Conservation (phyloP, 208 protist genomes). For the Leishmania braziliensis region DNA sequence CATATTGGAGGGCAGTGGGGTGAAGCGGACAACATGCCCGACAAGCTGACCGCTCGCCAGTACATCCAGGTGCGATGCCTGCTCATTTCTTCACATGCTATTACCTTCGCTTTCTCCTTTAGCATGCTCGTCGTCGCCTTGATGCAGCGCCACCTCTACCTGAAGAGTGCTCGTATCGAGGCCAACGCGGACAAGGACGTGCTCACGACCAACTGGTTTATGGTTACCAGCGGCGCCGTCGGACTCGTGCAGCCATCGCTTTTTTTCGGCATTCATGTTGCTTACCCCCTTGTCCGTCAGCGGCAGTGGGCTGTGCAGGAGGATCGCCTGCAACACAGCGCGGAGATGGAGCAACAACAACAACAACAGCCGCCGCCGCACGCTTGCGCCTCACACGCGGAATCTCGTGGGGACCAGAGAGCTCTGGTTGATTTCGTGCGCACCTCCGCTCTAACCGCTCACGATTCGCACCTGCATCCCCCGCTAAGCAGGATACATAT, state of each 20-base stretch:
- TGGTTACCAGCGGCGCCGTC: slow-evolving; percentile 1
- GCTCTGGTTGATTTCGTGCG: not conserved
- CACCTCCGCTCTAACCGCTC: not conserved
- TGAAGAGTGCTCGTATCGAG: not conserved
- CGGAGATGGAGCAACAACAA: not conserved
- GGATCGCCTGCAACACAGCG: not conserved
- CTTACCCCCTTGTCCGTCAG: slow-evolving; percentile 8
- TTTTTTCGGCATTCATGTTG: not conserved
- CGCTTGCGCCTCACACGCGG: not conserved
- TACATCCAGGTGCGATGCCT: slow-evolving; percentile 1
- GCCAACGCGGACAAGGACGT: not conserved
- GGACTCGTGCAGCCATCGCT: slow-evolving; percentile 4
- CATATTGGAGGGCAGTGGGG: not conserved
- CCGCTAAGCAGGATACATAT: not conserved
- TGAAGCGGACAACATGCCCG: not conserved
- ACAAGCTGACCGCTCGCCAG: slow-evolving; percentile 4
- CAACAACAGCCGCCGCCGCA: not conserved
- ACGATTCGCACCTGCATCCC: not conserved
- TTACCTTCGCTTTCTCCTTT: not conserved
- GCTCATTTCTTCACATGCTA: not conserved
- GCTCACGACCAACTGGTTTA: not conserved
- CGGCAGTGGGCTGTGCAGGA: not conserved
- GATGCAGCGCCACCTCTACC: not conserved
- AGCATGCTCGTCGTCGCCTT: not conserved
- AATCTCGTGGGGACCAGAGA: not conserved